Evolutionary conservation across 2,329 filamentous ascomycete species (phyloP), one percentile per base, ranked within the genome.

Genomic region (Colletotrichum ledebouriae): DNA sequence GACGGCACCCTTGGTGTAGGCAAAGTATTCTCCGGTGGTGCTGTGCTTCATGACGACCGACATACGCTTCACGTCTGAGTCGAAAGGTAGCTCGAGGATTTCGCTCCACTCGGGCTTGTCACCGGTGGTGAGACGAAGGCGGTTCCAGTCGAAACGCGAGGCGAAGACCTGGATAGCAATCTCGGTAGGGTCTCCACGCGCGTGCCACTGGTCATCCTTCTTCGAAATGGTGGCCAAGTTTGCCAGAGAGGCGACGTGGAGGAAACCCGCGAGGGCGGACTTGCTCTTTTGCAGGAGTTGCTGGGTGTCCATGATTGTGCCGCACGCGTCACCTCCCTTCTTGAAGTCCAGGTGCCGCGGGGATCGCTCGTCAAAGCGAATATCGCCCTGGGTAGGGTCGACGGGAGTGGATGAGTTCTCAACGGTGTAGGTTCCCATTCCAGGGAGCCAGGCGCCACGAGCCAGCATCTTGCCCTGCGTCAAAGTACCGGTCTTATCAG

Each of bases 141-240:
- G 81, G 58, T 86, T 85, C 82, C 85, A 86, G 41, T 85, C 80
- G 73, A 91, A 91, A 5, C 89, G 86, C 53, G 83, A 85, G 13
- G 88, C 87, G 69, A 91, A 89, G 1, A 91, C 89, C 71, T 90
- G 88, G 25, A 91, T 88, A 3, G 89, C 89, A 64, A 91, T 90
- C 71, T 91, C 89, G 0, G 89, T 91, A 1, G 87, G 86, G 73
- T 89, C 86, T 37, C 87, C 88, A 46, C 85, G 83, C 47, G 86
- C 85, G 52, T 84, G 81, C 87, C 87, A 89, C 44, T 80, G 76
- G 3, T 70, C 71, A 5, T 75, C 71, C 47, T 78, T 82, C 68
- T 85, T 82, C 69, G 86, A 84, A 6, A 90, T 82, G 58, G 82
- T 82, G 1, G 87, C 86, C 7, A 90, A 76, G 71, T 90, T 90